phyloP scores from a whole-genome alignment of 176 grass and related monocot species.

The Juncus inflexus region DNA sequence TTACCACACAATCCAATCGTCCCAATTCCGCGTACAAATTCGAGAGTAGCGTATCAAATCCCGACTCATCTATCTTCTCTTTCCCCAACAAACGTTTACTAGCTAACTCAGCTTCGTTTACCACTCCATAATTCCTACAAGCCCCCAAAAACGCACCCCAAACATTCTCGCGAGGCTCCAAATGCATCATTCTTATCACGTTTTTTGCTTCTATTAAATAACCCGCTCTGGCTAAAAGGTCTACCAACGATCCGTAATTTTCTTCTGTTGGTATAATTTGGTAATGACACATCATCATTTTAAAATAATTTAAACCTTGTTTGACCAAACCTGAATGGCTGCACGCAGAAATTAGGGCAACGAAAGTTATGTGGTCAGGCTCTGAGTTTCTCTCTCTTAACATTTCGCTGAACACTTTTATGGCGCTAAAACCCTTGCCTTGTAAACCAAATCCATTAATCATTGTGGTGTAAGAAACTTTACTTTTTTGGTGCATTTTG shows the following conservation, averaged over 20 bases:
- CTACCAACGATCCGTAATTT: conserved; percentile 36
- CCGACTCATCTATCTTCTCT: background rate
- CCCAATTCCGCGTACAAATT: conserved; percentile 29
- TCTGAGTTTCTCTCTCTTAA: conserved; percentile 17
- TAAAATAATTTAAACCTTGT: conserved; percentile 31
- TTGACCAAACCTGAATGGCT: conserved; percentile 34
- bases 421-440: conserved; percentile 28
- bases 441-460: conserved; percentile 30
- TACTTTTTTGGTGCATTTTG: conserved; percentile 26
- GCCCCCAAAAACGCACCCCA: conserved; percentile 35
- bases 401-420: conserved; percentile 28
- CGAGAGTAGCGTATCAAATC: conserved; percentile 24
- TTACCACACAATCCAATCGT: conserved; percentile 21
- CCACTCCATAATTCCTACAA: conserved; percentile 28
- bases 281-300: conserved; percentile 25
- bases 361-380: conserved; percentile 29
- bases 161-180: conserved; percentile 21
- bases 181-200: conserved; percentile 17
- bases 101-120: conserved; percentile 23
- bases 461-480: conserved; percentile 28
- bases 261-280: conserved; percentile 28
- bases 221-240: conserved; percentile 32
- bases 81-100: conserved; percentile 1
- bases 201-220: conserved; percentile 25
- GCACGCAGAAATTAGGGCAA: conserved; percentile 35